These are phyloP conservation scores for Colletotrichum theobromicola DNA, from an alignment of 2,329 filamentous ascomycete species.

Conservation along the genomic window DNA sequence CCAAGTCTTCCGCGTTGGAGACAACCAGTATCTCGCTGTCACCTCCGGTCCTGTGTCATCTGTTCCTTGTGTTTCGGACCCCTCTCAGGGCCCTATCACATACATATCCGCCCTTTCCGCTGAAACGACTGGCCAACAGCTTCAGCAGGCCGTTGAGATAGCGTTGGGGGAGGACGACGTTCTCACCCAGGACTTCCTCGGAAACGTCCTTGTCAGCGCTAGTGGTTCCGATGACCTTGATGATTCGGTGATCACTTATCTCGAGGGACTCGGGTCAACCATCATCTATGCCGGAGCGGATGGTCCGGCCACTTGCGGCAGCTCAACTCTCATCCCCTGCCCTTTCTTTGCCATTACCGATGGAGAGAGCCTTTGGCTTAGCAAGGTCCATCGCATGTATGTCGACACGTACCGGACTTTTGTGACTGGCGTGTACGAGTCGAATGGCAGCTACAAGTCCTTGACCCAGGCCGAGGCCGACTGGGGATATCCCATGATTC, in stretches of 20 bases:
- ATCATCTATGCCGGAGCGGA: neutral
- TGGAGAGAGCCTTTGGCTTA: neutral
- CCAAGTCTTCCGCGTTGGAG: neutral
- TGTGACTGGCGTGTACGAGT: conserved; percentile 1
- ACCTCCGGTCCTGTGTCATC: neutral
- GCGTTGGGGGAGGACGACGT: neutral
- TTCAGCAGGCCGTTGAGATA: neutral
- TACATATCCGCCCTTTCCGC: neutral
- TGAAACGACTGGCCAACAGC: neutral
- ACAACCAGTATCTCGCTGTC: neutral
- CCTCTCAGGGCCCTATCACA: neutral
- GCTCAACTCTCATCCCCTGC: neutral
- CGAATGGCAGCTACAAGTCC: neutral
- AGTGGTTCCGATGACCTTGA: neutral
- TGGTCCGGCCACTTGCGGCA: neutral
- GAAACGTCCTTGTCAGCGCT: neutral
- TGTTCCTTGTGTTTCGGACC: neutral
- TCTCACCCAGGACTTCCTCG: neutral
- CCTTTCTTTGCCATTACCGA: neutral
- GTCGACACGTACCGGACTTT: neutral
- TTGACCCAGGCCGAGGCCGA: neutral
- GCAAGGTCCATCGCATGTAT: neutral
- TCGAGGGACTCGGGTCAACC: neutral
- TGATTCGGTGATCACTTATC: neutral
- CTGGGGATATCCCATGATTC: conserved; percentile 22